Evolutionary conservation across 441 rosid genomes (phyloP).

Genomic region (Syzygium syzygioides): DNA sequence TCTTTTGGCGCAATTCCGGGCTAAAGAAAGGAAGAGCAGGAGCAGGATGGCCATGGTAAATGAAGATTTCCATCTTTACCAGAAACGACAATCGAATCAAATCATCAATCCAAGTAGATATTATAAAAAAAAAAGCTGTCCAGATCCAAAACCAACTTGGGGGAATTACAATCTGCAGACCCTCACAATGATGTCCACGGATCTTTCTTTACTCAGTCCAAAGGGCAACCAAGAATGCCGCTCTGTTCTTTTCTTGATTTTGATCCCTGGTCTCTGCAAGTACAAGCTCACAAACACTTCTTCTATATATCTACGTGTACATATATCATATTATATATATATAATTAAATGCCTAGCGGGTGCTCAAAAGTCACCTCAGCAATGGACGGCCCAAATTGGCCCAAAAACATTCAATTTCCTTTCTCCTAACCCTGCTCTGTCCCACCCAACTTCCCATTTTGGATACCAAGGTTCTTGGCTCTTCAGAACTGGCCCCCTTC

Average conservation of each 20-base stretch:
- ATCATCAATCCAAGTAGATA: neutral
- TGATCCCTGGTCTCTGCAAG: neutral
- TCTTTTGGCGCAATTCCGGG: neutral
- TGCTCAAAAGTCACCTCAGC: slow-evolving; percentile 6
- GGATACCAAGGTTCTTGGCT: neutral
- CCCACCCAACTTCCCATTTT: neutral
- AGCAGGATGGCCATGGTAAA: too few relatives aligned
- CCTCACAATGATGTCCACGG: neutral
- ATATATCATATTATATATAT: neutral
- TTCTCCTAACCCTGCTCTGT: neutral
- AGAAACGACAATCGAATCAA: neutral
- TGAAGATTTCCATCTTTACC: neutral
- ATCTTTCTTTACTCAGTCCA: neutral
- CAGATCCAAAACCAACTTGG: neutral
- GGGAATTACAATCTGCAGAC: neutral
- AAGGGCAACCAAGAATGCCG: neutral
- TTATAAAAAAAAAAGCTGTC: neutral
- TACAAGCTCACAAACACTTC: neutral
- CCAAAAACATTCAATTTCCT: neutral
- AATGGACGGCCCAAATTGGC: neutral
- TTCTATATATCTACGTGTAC: neutral
- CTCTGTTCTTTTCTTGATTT: neutral
- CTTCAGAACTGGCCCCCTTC: slow-evolving; percentile 6
- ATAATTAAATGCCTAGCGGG: neutral
- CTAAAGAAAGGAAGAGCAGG: neutral